Conservation (phyloP, 139 green algal genomes). For the Chlorella sp. region DNA sequence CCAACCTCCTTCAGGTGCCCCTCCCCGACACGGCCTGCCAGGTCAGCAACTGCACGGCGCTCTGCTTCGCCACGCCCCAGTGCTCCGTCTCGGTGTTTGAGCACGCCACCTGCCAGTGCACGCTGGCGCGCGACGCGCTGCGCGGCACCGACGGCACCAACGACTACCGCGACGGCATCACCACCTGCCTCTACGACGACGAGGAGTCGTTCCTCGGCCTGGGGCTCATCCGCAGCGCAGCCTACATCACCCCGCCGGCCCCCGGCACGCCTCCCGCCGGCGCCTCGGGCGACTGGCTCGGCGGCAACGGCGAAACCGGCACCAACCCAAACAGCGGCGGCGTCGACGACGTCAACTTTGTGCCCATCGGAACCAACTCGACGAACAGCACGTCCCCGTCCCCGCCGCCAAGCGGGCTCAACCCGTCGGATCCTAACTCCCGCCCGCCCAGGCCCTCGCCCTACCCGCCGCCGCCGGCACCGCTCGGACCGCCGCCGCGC, state of each 20-base stretch:
- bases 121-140: not conserved
- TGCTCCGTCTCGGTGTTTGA: not conserved
- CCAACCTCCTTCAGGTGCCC: not conserved
- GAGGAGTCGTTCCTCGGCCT: not conserved
- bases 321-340: not conserved
- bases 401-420: not conserved
- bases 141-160: not conserved
- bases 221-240: not conserved
- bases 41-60: not conserved
- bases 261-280: not conserved
- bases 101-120: not conserved
- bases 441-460: too few species aligned
- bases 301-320: not conserved
- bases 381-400: too few species aligned
- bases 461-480: not conserved
- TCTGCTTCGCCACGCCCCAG: conserved; percentile 1
- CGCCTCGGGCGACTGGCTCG: not conserved
- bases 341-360: conserved; percentile 2
- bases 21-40: not conserved
- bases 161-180: not conserved
- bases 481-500: not conserved
- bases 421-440: not conserved
- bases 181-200: conserved; percentile 1
- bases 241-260: conserved; percentile 1
- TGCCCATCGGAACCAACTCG: not conserved